Percentiles rank a stretch among this genome's conserved stretches.
phyloP scores from a whole-genome alignment of 768 basidiomycete species.

The Kwoniella europaea region DNA sequence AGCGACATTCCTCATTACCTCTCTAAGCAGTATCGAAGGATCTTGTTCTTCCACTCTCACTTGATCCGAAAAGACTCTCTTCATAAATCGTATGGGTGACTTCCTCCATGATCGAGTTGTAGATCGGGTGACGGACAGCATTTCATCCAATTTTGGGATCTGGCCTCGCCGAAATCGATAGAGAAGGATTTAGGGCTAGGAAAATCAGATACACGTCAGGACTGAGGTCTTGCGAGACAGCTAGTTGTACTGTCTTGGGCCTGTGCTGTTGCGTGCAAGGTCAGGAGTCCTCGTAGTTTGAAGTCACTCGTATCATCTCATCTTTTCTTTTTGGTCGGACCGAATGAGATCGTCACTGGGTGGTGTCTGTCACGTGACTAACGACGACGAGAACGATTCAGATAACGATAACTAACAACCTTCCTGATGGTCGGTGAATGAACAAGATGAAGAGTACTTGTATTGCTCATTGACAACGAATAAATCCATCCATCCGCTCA shows the following conservation, averaged over 20 bases:
- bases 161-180: too few species aligned
- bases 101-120: constrained; percentile 1
- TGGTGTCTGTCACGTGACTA: neutral
- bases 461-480: too few species aligned
- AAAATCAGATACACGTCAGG: too few species aligned
- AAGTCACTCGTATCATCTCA: neutral
- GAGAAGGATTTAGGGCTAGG: too few species aligned
- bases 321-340: neutral
- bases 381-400: neutral
- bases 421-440: too few species aligned
- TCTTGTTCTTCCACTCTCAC: constrained; percentile 13
- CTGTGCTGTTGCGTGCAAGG: too few species aligned
- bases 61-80: neutral
- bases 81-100: constrained; percentile 1
- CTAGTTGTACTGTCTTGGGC: too few species aligned
- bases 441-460: too few species aligned
- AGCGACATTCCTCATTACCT: constrained; percentile 60
- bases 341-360: neutral
- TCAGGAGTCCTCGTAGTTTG: too few species aligned
- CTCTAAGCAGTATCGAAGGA: constrained; percentile 45
- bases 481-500: too few species aligned
- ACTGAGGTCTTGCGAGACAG: too few species aligned
- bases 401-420: neutral
- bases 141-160: too few species aligned
- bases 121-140: neutral